Evolutionary conservation across 2,329 filamentous ascomycete genomes (phyloP), one percentile per base, ranked within the genome.

Genomic region (Monilinia fructigena): DNA sequence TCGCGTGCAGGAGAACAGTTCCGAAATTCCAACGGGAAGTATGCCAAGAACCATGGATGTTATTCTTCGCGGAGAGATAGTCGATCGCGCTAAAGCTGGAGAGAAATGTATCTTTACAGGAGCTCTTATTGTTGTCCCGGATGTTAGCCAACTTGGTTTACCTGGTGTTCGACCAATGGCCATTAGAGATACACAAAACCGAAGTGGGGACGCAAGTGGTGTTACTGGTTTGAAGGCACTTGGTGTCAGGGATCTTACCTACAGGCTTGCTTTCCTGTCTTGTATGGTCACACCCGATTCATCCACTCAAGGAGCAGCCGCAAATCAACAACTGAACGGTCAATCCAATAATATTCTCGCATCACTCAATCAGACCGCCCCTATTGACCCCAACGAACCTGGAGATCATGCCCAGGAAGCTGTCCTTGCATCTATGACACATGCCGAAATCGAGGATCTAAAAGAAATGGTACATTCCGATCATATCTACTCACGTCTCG

Each of bases 21-120:
- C 94, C 4, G 95, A 99, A 77, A 99, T 99, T 48, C 95, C 95
- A 0, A 99, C 95, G 0, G 95, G 95, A 65, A 97, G 93, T 80
- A 99, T 99, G 95, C 95, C 95, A 31, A 86, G 95, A 68, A 99
- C 95, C 3, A 95, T 99, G 86, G 95, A 99, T 75, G 90, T 99
- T 53, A 97, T 99, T 72, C 80, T 99, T 45, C 89, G 95, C 68
- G 95, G 95, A 75, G 95, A 99, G 77, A 97, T 99, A 81, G 95
- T 99, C 35, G 95, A 99, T 74, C 88, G 95, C 62, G 93, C 94
- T 63, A 98, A 98, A 81, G 95, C 95, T 59, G 95, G 95, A 70
- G 95, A 99, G 79, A 97, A 96, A 79, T 99, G 95, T 78, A 92
- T 99, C 74, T 99, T 99, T 78, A 98, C 94, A 0, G 95, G 95